Evolutionary conservation across 208 protist genomes (phyloP), one percentile per base, ranked within the genome.

Genomic region (Trypanosoma melophagium): DNA sequence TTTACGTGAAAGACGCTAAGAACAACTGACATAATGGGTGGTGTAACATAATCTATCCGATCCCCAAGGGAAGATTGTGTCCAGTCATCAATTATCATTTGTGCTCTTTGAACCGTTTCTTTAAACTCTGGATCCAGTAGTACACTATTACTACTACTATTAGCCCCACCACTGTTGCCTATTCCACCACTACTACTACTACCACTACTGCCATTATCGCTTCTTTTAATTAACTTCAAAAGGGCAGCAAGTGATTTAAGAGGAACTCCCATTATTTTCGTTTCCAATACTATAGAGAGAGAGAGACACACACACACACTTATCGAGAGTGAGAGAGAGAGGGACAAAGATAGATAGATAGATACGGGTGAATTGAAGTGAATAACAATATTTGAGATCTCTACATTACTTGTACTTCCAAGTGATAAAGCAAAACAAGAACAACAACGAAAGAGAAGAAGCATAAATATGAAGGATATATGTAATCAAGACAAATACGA

Each of bases 1-100:
- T 77, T 80, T 59, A 77, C 76, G 63, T 81, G 83, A 21, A 88
- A 67, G 17, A 73, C 64, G 49, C 79, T 80, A 16, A 93, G 72
- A 24, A 93, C 57, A 31, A 67, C 71, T 38, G 79, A 66, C 68
- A 80, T 81, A n/a, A 79, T 77, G 19, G 38, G 62, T 40, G 61
- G 62, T 14, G 45, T 62, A 41, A 53, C 53, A 41, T 57, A 54
- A 12, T 17, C 14, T n/a, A 42, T 14, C 44, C 35, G 49, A 16
- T 56, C 50, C 9, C 50, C 50, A 16, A 49, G 10, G 17, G 45
- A 2, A 24, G 17, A 35, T 25, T 56, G 44, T 28, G 21, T 53
- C 53, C 24, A 51, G 12, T 49, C 35, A 35, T 19, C 21, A 40
- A 84, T 55, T 12, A 65, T 62, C 13, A n/a, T n/a, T 49, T 76